A percentile compares a stretch with the other conserved stretches of the same genome.
These are phyloP conservation scores for Syzygium grande DNA, from an alignment of 345 rosid genomes.

Conservation along the genomic window DNA sequence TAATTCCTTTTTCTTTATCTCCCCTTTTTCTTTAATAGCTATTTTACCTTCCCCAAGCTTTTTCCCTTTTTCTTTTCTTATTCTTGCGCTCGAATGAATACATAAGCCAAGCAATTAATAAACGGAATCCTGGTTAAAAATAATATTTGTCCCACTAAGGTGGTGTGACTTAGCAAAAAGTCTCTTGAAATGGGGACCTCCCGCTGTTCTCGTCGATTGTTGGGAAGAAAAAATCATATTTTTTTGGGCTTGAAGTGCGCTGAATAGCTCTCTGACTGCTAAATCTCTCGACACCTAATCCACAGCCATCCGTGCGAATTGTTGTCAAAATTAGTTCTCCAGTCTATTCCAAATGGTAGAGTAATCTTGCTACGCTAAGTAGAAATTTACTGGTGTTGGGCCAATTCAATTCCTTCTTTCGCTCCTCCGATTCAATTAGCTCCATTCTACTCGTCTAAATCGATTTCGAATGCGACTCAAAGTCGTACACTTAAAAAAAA, in stretches of 20 bases:
- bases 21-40: not conserved
- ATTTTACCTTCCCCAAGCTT: not conserved
- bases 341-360: not conserved
- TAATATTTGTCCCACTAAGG: not conserved
- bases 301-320: not conserved
- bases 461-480: not conserved
- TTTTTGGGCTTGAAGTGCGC: not conserved
- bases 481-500: not conserved
- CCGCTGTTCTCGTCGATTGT: not conserved
- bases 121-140: not conserved
- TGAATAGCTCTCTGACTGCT: not conserved
- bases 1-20: not conserved
- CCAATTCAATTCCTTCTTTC: not conserved
- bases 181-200: not conserved
- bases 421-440: not conserved
- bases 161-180: not conserved
- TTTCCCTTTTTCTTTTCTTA: not conserved
- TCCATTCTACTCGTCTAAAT: not conserved
- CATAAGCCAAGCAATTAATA: not conserved
- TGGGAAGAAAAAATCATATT: not conserved
- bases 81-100: not conserved
- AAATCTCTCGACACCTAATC: not conserved
- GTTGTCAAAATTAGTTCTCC: not conserved
- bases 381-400: not conserved
- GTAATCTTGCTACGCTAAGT: not conserved